These are phyloP conservation scores for Cytidiella melzeri DNA, from an alignment of 768 basidiomycete genomes.

Conservation along the genomic window DNA sequence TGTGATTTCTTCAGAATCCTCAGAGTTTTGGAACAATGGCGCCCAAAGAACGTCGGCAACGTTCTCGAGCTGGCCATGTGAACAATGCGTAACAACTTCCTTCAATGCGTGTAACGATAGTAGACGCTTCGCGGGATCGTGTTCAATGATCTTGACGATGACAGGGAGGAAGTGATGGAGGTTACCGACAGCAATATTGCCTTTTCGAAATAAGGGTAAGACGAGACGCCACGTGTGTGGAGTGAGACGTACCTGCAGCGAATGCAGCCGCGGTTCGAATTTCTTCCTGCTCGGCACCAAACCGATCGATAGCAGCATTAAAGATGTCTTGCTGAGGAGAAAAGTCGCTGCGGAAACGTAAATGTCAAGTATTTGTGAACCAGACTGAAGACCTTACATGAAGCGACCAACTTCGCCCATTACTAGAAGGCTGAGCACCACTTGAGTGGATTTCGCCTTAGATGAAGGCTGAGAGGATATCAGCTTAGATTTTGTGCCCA, in stretches of 20 bases:
- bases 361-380: too few relatives aligned
- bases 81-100: constrained; percentile 92
- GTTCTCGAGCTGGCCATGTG: constrained; percentile 74
- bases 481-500: constrained; percentile 8
- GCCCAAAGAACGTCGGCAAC: constrained; percentile 89
- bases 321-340: constrained; percentile 77
- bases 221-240: neutral
- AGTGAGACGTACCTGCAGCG: constrained; percentile 61
- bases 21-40: constrained; percentile 88
- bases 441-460: constrained; percentile 58
- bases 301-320: constrained; percentile 62
- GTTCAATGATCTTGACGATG: constrained; percentile 74
- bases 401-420: constrained; percentile 92
- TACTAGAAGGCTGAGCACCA: constrained; percentile 80
- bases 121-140: constrained; percentile 71
- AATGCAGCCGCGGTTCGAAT: constrained; percentile 89
- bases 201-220: constrained; percentile 31
- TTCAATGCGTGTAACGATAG: constrained; percentile 89
- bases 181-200: constrained; percentile 95
- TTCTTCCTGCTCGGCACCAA: constrained; percentile 77
- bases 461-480: constrained; percentile 24
- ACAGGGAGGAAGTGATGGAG: constrained; percentile 79
- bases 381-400: constrained; percentile 47
- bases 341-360: constrained; percentile 64
- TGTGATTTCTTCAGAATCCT: constrained; percentile 84